Evolutionary conservation across 2,329 filamentous ascomycete genomes (phyloP).

Genomic region (Fusarium begoniae): DNA sequence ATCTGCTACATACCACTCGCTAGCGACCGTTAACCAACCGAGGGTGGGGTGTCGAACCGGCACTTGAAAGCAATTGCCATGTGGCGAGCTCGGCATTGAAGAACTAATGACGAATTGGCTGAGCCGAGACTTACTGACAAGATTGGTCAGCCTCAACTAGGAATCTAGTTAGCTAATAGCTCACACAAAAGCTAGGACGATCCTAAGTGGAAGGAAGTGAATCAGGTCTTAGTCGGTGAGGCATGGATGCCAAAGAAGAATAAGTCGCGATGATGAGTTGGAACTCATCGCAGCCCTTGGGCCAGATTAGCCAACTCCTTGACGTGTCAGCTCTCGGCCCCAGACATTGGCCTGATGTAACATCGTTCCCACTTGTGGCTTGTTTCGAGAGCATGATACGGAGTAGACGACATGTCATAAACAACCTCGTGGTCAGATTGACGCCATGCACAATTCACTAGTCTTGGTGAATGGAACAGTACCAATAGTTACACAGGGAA

Average conservation of each 20-base stretch:
- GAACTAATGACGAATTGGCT: slow-evolving; percentile 7
- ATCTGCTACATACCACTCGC: neutral
- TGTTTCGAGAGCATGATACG: neutral
- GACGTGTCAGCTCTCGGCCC: neutral
- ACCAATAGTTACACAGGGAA: slow-evolving; percentile 19
- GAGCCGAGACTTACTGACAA: neutral
- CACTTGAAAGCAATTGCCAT: slow-evolving; percentile 19
- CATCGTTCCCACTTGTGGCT: neutral
- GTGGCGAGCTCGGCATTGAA: slow-evolving; percentile 20
- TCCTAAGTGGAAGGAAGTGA: neutral
- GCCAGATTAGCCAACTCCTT: neutral
- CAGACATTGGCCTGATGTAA: slow-evolving; percentile 1
- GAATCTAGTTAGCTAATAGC: neutral
- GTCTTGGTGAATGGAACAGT: neutral
- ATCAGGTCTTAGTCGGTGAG: neutral
- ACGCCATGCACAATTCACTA: neutral
- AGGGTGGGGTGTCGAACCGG: slow-evolving; percentile 10
- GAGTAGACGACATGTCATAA: slow-evolving; percentile 10
- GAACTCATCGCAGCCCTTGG: neutral
- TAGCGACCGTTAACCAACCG: slow-evolving; percentile 13
- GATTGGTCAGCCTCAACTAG: neutral
- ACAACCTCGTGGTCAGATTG: neutral
- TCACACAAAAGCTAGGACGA: neutral
- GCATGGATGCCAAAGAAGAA: neutral
- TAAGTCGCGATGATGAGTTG: neutral